Base-by-base conservation (phyloP, 805 yeast species). In the Nakazawaea ernobii region DNA sequence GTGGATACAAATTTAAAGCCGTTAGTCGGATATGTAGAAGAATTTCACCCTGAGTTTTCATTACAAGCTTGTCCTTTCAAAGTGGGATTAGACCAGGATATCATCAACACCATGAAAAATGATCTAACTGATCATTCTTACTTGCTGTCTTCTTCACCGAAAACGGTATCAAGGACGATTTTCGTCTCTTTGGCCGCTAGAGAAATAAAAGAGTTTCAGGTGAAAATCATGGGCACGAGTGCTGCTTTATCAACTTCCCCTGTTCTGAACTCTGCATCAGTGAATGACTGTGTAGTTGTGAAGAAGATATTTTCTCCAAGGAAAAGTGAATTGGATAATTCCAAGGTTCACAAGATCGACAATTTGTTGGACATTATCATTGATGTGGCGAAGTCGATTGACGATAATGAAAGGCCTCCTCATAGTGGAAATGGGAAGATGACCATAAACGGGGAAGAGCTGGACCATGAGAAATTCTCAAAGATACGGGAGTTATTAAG, bases 51-150 rank as follows among this genome's bases (percentile, higher is more conserved):
- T 0, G 82, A 77, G 53, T 78, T 72, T 53, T 59, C 65, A 11
- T 51, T 78, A 27, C 78, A 74, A 63, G 69, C 80, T 29, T 78
- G 82, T 53, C 77, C 80, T 0, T 62, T 65, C 11, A 67, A 66
- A 42, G 66, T 70, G 17, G 68, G 70, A 49, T 59, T 75, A 32
- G 81, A 77, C 50, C 58, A 61, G 6, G 70, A 67, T 42, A 69
- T 77, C 15, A 57, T 66, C 42, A 66, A 61, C 27, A 59, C 77
- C 8, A 72, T 78, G 78, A 72, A 66, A 48, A 73, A 73, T 50
- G 82, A 78, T 53, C 60, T 75, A 45, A 45, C 67, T 45, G 69
- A 68, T 48, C 66, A 67, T 50, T 62, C 64, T 42, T 58, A 60
- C 7, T 60, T 58, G 40, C 63, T 59, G 13, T 41, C 40, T 7